A percentile compares a stretch with the other conserved stretches of the same genome.
These are phyloP conservation scores for Podila minutissima DNA, from an alignment of 192 early-diverging fungal genomes.

Conservation along the genomic window DNA sequence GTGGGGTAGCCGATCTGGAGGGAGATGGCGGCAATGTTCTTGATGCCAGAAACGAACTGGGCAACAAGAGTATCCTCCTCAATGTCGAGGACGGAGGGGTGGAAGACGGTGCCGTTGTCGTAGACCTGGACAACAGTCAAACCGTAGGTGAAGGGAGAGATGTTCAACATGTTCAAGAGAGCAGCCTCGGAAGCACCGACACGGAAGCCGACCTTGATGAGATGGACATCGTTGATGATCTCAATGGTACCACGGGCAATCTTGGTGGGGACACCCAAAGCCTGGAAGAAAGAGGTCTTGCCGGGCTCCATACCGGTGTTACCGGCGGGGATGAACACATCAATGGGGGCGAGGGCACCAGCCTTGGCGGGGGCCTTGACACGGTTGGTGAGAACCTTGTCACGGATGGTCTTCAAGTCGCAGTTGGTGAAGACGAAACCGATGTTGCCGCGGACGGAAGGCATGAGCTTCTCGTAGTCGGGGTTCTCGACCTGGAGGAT, in stretches of 20 bases:
- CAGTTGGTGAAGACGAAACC: conserved; percentile 99
- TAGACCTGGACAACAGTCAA: conserved; percentile 93
- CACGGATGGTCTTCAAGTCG: conserved; percentile 95
- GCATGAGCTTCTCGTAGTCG: conserved; percentile 84
- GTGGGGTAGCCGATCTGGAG: conserved; percentile 81
- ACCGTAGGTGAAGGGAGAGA: conserved; percentile 99
- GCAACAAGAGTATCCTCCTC: conserved; percentile 74
- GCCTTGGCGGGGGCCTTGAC: conserved; percentile 95
- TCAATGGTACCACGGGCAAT: conserved; percentile 99
- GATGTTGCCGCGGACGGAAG: conserved; percentile 93
- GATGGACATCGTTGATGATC: conserved; percentile 94
- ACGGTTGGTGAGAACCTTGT: conserved; percentile 92
- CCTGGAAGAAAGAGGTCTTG: conserved; percentile 99
- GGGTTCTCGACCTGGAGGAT: conserved; percentile 77
- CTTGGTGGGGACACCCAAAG: conserved; percentile 99
- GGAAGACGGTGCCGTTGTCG: conserved; percentile 91
- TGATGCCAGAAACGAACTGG: conserved; percentile 75
- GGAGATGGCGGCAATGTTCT: conserved; percentile 85
- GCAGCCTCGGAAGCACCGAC: conserved; percentile 99
- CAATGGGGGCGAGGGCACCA: conserved; percentile 92
- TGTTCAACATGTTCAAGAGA: conserved; percentile 99
- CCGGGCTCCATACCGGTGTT: conserved; percentile 99
- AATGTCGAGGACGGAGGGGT: conserved; percentile 90
- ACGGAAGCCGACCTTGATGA: conserved; percentile 90
- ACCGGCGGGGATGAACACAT: conserved; percentile 92